A percentile compares a stretch with the other conserved stretches of the same genome.
Conservation (phyloP, 148 eudicot genomes). For the Nyssa sinensis region DNA sequence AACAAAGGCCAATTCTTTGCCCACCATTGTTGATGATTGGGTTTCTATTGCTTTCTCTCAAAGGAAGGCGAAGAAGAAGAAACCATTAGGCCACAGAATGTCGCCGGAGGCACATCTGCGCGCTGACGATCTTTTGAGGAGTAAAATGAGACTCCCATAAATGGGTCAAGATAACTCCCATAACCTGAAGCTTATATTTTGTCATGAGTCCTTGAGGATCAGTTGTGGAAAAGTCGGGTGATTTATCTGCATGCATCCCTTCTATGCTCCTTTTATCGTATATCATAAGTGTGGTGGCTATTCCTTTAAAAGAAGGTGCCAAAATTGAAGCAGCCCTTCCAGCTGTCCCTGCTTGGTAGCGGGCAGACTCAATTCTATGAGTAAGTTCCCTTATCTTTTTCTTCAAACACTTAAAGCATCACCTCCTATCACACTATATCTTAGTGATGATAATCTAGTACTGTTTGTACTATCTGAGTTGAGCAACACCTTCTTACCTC, state of each 20-base stretch:
- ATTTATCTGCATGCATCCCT: conserved; percentile 17
- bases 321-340: conserved; percentile 30
- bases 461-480: conserved; percentile 37
- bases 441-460: conserved; percentile 41
- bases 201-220: conserved; percentile 32
- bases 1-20: too few relatives aligned
- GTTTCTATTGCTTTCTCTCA: too few relatives aligned
- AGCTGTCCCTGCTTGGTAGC: conserved; percentile 26
- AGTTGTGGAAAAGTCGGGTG: conserved; percentile 31
- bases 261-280: conserved; percentile 28
- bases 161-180: too few relatives aligned
- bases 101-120: too few relatives aligned
- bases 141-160: too few relatives aligned
- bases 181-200: conserved; percentile 56
- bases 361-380: conserved; percentile 42
- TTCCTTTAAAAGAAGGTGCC: conserved; percentile 27
- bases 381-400: conserved; percentile 73
- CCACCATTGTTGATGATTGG: too few relatives aligned
- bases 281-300: conserved; percentile 20
- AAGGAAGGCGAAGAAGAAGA: too few relatives aligned
- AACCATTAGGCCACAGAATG: too few relatives aligned
- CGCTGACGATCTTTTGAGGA: too few relatives aligned
- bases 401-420: conserved; percentile 77
- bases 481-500: conserved; percentile 32
- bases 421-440: conserved; percentile 48